Evolutionary conservation across 2,329 filamentous ascomycete genomes (phyloP), one percentile per base, ranked within the genome.

Genomic region (Pestalotiopsis sp.): DNA sequence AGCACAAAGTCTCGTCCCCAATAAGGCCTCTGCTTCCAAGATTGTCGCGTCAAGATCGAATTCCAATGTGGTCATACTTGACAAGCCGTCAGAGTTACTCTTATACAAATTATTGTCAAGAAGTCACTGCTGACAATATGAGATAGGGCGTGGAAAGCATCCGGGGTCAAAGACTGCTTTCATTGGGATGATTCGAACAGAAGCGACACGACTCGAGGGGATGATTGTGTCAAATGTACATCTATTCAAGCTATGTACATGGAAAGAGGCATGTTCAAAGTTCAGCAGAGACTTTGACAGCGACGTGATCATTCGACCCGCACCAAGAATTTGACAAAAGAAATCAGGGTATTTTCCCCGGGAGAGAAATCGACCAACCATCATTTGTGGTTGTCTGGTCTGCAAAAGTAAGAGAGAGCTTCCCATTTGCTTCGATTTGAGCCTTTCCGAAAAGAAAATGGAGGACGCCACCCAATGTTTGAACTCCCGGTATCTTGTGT

Each of bases 191-290:
- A 6, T 36, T 36, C 31, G 5, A 36, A 9, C 31, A 36, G 7
- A 36, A 23, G 11, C 9, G 1, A 52, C 17, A 9, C 45, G 11
- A 52, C 4, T 4, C 9, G 7, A 9, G 45, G 20, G 45, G 20
- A 52, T 52, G 45, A 23, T 17, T 20, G 45, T 52, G 45, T n/a
- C 20, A 62, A 13, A 36, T 36, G 31, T 27, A 36, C 25, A 62
- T 62, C 27, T 39, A 62, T 36, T 20, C 20, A 27, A 62, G 20
- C 59, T 62, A 62, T 62, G 59, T 62, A 62, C 59, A 62, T 62
- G 27, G 59, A 36, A 36, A 36, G 9, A 6, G 7, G 31, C 36
- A 13, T 36, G 4, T 62, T 14, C 14, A 62, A 62, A 20, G 25
- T 36, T 12, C 25, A 39, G 12, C 7, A 4, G 23, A 62, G 59